phyloP scores from a whole-genome alignment of 1,284 basidiomycete species.

The Moniliella sp. region DNA sequence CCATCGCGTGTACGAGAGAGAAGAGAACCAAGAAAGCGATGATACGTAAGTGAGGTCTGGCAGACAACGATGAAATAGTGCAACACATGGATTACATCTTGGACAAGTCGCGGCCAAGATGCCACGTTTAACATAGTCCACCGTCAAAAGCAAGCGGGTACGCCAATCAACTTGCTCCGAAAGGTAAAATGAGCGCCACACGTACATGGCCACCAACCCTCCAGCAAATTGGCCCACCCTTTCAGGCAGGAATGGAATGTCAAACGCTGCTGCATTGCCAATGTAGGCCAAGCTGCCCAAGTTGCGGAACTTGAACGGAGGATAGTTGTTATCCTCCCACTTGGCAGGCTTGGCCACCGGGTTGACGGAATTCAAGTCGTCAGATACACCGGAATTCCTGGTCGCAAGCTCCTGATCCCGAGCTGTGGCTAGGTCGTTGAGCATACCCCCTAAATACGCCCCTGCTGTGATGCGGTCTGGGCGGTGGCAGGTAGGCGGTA shows the following conservation, averaged over 20 bases:
- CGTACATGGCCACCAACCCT: slow-evolving; percentile 29
- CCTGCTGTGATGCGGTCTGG: slow-evolving; percentile 28
- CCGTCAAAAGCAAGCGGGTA: slow-evolving; percentile 19
- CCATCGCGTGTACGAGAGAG: too few relatives aligned
- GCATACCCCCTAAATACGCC: slow-evolving; percentile 23
- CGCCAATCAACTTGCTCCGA: slow-evolving; percentile 18
- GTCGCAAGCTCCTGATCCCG: slow-evolving; percentile 2
- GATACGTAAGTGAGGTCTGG: too few relatives aligned
- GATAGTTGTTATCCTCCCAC: slow-evolving; percentile 18
- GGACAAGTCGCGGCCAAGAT: slow-evolving; percentile 19
- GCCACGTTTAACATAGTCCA: slow-evolving; percentile 26
- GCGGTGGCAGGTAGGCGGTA: slow-evolving; percentile 65
- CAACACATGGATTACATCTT: too few relatives aligned
- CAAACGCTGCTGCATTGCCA: slow-evolving; percentile 31
- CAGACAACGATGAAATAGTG: too few relatives aligned
- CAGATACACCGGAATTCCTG: slow-evolving; percentile 2
- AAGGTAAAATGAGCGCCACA: slow-evolving; percentile 6
- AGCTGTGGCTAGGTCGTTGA: slow-evolving; percentile 21
- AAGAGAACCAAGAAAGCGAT: too few relatives aligned
- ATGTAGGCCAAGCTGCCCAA: slow-evolving; percentile 27
- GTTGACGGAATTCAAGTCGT: too few relatives aligned
- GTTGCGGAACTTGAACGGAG: slow-evolving; percentile 21
- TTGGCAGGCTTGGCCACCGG: too few relatives aligned
- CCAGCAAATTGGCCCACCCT: slow-evolving; percentile 23
- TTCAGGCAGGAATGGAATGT: slow-evolving; percentile 20